Evolutionary conservation across 306 rosid genomes (phyloP).

Genomic region (Fagus crenata): DNA sequence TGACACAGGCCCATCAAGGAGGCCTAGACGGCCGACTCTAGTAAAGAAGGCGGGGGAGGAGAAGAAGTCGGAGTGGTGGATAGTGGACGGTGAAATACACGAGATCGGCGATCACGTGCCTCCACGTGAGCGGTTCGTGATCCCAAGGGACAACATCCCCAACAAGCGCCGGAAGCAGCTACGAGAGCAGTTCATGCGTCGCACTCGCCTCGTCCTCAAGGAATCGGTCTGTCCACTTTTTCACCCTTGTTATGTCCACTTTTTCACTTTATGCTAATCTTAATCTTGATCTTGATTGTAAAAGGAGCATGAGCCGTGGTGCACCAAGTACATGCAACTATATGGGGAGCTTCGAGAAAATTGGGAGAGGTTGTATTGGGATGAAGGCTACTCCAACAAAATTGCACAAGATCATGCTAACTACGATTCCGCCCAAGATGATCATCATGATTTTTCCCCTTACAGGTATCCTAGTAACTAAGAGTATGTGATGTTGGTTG

Average conservation of each 20-base stretch:
- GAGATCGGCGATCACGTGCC: conserved; percentile 90
- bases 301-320: conserved; percentile 97
- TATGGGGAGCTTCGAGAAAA: conserved; percentile 92
- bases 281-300: neutral
- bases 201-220: conserved; percentile 89
- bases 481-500: conserved; percentile 14
- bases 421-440: conserved; percentile 91
- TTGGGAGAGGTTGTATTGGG: conserved; percentile 99
- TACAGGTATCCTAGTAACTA: conserved; percentile 52
- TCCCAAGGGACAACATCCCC: conserved; percentile 84
- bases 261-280: too few relatives aligned
- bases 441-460: conserved; percentile 83
- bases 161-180: conserved; percentile 90
- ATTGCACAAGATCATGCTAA: conserved; percentile 89
- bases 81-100: conserved; percentile 88
- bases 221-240: conserved; percentile 56
- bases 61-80: conserved; percentile 88
- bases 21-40: conserved; percentile 45
- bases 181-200: conserved; percentile 91
- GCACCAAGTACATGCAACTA: conserved; percentile 84
- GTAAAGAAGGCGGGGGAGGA: conserved; percentile 47
- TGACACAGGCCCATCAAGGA: conserved; percentile 28
- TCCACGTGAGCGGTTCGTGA: conserved; percentile 75
- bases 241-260: neutral
- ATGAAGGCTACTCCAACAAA: conserved; percentile 87